Evolutionary conservation across 2,329 filamentous ascomycete genomes (phyloP).

Genomic region (Exophiala sp.): DNA sequence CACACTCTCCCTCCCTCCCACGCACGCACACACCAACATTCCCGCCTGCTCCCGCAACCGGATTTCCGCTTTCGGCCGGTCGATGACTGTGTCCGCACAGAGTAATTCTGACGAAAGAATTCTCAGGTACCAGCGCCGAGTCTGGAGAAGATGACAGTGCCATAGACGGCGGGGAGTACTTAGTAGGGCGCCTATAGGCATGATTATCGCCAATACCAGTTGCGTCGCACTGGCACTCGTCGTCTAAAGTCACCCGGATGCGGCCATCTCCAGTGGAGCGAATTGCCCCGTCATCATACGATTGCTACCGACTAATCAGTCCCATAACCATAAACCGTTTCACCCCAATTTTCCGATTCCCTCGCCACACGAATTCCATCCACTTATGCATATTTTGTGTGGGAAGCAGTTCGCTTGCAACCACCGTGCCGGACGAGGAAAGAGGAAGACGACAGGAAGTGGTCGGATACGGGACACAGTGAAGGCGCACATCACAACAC

Average conservation of each 20-base stretch:
- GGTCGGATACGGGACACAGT: too few relatives aligned
- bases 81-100: not conserved
- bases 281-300: not conserved
- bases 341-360: constrained; percentile 7
- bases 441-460: not conserved
- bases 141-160: too few relatives aligned
- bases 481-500: too few relatives aligned
- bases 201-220: too few relatives aligned
- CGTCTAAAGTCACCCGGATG: not conserved
- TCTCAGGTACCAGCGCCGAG: not conserved
- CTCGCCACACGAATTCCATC: constrained; percentile 13
- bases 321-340: not conserved
- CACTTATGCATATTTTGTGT: constrained; percentile 2
- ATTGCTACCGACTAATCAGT: not conserved
- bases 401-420: constrained; percentile 4
- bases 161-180: too few relatives aligned
- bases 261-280: not conserved
- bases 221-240: too few relatives aligned
- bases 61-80: constrained; percentile 7
- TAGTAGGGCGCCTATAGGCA: too few relatives aligned
- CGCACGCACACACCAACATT: not conserved
- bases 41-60: constrained; percentile 10
- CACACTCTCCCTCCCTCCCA: not conserved
- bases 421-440: not conserved
- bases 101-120: not conserved